Evolutionary conservation across 2,329 filamentous ascomycete species (phyloP).

Genomic region (Ophiostoma australiae): DNA sequence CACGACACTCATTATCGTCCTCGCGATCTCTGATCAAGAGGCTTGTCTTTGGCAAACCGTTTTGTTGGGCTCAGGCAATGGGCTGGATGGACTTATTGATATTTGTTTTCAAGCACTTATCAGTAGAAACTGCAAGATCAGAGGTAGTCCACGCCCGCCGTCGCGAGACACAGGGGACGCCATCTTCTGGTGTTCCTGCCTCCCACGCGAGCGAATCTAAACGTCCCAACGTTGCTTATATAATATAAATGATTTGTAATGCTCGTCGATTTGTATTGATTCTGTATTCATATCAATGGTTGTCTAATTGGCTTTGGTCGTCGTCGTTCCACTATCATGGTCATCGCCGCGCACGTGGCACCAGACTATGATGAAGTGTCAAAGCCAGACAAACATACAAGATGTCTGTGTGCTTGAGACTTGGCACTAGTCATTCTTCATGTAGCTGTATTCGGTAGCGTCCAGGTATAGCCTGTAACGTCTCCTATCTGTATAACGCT

Average conservation of each 20-base stretch:
- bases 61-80: constrained; percentile 14
- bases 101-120: background rate
- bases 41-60: constrained; percentile 14
- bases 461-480: background rate
- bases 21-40: background rate
- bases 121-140: constrained; percentile 1
- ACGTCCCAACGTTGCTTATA: background rate
- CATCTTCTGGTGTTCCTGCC: background rate
- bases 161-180: constrained; percentile 4
- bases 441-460: background rate
- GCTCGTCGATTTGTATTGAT: too few species aligned
- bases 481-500: too few species aligned
- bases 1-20: background rate
- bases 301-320: too few species aligned
- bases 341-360: too few species aligned
- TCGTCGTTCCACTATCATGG: too few species aligned
- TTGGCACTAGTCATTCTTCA: background rate
- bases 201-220: constrained; percentile 17
- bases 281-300: too few species aligned
- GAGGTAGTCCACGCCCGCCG: constrained; percentile 18
- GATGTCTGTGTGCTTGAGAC: background rate
- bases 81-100: constrained; percentile 1
- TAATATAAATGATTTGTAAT: background rate
- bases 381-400: too few species aligned
- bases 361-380: too few species aligned